Evolutionary conservation across 2,329 filamentous ascomycete genomes (phyloP).

Genomic region (Microdochium trichocladiopsis): DNA sequence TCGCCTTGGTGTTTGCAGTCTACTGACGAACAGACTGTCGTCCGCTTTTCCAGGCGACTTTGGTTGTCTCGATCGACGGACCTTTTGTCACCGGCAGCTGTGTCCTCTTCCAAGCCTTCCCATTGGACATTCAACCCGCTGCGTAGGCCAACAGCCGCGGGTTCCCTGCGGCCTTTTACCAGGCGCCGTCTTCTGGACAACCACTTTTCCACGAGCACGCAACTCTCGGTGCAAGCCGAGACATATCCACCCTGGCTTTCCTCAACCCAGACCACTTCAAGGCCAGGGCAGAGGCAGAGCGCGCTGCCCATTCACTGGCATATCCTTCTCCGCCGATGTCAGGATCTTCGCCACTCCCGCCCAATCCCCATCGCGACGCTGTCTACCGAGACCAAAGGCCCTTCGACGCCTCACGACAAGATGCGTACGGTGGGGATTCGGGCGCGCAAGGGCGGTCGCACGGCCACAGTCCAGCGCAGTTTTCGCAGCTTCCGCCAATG

Average conservation of each 20-base stretch:
- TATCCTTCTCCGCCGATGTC: conserved; percentile 72
- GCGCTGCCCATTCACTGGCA: conserved; percentile 47
- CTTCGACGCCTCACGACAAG: conserved; percentile 37
- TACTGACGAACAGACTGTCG: too few relatives aligned
- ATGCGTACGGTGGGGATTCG: conserved; percentile 40
- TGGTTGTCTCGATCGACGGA: background rate
- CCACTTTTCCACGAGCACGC: conserved; percentile 19
- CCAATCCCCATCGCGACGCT: conserved; percentile 50
- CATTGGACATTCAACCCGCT: too few relatives aligned
- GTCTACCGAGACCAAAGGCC: conserved; percentile 45
- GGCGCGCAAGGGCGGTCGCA: conserved; percentile 27
- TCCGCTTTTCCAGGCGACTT: too few relatives aligned
- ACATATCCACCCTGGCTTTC: conserved; percentile 45
- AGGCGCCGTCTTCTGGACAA: too few relatives aligned
- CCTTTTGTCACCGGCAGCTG: background rate
- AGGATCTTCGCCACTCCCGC: conserved; percentile 56
- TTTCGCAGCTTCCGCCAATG: conserved; percentile 11
- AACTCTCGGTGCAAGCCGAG: conserved; percentile 52
- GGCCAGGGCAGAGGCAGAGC: conserved; percentile 46
- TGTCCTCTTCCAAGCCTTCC: background rate
- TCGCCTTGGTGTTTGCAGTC: too few relatives aligned
- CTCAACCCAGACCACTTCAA: conserved; percentile 49
- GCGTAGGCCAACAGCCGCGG: too few relatives aligned
- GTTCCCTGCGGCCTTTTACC: too few relatives aligned
- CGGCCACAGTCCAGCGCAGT: conserved; percentile 12